phyloP scores from a whole-genome alignment of 768 basidiomycete species.

The Collybiopsis luxurians region DNA sequence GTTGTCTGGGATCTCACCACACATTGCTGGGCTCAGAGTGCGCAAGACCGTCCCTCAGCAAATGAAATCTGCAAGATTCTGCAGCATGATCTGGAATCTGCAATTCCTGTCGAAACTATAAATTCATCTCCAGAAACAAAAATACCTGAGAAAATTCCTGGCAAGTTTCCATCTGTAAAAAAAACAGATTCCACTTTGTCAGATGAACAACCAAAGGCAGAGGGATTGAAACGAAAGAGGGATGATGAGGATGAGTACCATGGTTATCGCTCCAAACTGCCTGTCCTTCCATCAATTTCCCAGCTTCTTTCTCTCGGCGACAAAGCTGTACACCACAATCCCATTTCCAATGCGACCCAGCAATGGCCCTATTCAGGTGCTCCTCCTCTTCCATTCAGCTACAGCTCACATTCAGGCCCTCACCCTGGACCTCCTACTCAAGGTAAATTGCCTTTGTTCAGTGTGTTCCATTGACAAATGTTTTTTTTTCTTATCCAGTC shows the following conservation, averaged over 20 bases:
- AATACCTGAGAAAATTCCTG: too few relatives aligned
- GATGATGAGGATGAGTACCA: too few relatives aligned
- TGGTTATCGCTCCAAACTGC: too few relatives aligned
- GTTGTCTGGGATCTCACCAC: not conserved
- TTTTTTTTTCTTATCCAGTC: slow-evolving; percentile 11
- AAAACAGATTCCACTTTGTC: too few relatives aligned
- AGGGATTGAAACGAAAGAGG: too few relatives aligned
- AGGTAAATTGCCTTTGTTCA: not conserved
- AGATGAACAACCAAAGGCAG: too few relatives aligned
- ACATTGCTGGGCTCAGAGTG: not conserved
- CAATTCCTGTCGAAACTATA: too few relatives aligned
- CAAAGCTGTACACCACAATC: slow-evolving; percentile 14
- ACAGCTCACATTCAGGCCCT: not conserved
- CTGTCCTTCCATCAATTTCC: too few relatives aligned
- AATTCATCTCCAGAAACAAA: too few relatives aligned
- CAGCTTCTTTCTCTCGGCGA: slow-evolving; percentile 22
- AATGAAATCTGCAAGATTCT: not conserved
- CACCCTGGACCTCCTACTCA: not conserved
- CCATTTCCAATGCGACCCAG: slow-evolving; percentile 22
- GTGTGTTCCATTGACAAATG: not conserved
- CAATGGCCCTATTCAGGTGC: slow-evolving; percentile 7
- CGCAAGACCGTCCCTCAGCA: not conserved
- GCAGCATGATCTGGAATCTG: too few relatives aligned
- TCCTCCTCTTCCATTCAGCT: slow-evolving; percentile 23
- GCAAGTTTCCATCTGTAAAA: too few relatives aligned